phyloP scores from a whole-genome alignment of 192 early-diverging fungal species.

The Entomortierella beljakovae region DNA sequence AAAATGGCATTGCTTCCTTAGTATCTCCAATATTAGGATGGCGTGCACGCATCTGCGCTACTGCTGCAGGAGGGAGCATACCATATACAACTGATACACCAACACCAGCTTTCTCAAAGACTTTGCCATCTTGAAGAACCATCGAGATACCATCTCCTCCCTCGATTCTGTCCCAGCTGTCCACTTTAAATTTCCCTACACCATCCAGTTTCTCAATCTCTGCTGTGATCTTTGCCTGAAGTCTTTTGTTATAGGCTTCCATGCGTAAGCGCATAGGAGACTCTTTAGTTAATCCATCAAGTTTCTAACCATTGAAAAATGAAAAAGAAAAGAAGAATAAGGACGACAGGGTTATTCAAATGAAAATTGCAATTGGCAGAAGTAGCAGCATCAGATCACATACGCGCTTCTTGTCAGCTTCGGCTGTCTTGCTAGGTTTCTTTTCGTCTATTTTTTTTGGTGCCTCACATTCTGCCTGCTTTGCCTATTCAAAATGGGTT shows the following conservation, averaged over 20 bases:
- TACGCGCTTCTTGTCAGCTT: slow-evolving; percentile 45
- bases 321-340: neutral
- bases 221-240: slow-evolving; percentile 83
- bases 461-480: slow-evolving; percentile 39
- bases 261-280: slow-evolving; percentile 85
- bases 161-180: slow-evolving; percentile 89
- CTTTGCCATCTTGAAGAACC: slow-evolving; percentile 91
- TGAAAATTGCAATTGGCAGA: neutral
- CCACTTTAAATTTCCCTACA: slow-evolving; percentile 73
- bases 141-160: slow-evolving; percentile 95
- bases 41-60: slow-evolving; percentile 92
- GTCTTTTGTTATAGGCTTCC: slow-evolving; percentile 79
- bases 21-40: slow-evolving; percentile 69
- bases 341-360: neutral
- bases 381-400: neutral
- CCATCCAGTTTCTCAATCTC: slow-evolving; percentile 74
- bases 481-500: neutral
- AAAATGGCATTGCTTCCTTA: slow-evolving; percentile 77
- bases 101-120: slow-evolving; percentile 98
- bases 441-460: slow-evolving; percentile 35
- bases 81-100: slow-evolving; percentile 90
- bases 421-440: slow-evolving; percentile 32
- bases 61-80: slow-evolving; percentile 79
- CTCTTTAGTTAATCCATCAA: slow-evolving; percentile 58
- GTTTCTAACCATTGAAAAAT: slow-evolving; percentile 18